Percentiles rank a stretch among this genome's conserved stretches.
Conservation (phyloP, 163 green algal genomes). For the Picocystis sp. region DNA sequence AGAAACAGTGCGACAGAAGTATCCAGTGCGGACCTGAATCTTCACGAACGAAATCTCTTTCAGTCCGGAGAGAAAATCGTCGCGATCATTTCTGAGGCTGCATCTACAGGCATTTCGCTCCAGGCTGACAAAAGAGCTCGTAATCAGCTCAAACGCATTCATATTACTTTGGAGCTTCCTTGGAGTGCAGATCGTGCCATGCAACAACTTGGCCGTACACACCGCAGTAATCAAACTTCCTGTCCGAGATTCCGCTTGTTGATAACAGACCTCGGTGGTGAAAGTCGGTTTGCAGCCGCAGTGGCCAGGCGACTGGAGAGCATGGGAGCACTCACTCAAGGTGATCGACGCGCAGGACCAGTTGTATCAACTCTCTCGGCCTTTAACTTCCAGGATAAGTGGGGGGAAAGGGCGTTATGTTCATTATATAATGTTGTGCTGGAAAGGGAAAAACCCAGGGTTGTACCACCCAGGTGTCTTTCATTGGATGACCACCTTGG, state of each 20-base stretch:
- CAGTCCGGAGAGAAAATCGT: slow-evolving; percentile 28
- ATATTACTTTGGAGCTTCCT: slow-evolving; percentile 46
- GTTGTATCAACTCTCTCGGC: slow-evolving; percentile 23
- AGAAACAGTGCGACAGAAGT: neutral
- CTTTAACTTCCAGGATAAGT: slow-evolving; percentile 37
- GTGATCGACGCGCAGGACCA: slow-evolving; percentile 25
- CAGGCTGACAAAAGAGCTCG: slow-evolving; percentile 31
- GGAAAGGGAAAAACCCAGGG: no score
- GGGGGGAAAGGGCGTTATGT: neutral
- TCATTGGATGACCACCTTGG: no score
- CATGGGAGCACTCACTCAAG: slow-evolving; percentile 30
- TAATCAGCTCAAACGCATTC: slow-evolving; percentile 36
- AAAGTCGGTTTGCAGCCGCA: slow-evolving; percentile 29
- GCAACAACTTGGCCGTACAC: slow-evolving; percentile 41
- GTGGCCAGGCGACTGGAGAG: slow-evolving; percentile 16
- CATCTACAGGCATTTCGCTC: slow-evolving; percentile 35
- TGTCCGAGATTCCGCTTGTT: slow-evolving; percentile 11
- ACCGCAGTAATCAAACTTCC: slow-evolving; percentile 30
- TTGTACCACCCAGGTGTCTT: no score
- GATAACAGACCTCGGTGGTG: slow-evolving; percentile 17
- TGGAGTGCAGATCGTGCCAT: slow-evolving; percentile 47
- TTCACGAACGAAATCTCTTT: slow-evolving; percentile 36
- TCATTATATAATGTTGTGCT: no score
- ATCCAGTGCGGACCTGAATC: slow-evolving; percentile 11
- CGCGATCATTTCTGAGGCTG: slow-evolving; percentile 42